Evolutionary conservation across 2,329 filamentous ascomycete species (phyloP), one percentile per base, ranked within the genome.

Genomic region (Arthrobotrys megalospora): DNA sequence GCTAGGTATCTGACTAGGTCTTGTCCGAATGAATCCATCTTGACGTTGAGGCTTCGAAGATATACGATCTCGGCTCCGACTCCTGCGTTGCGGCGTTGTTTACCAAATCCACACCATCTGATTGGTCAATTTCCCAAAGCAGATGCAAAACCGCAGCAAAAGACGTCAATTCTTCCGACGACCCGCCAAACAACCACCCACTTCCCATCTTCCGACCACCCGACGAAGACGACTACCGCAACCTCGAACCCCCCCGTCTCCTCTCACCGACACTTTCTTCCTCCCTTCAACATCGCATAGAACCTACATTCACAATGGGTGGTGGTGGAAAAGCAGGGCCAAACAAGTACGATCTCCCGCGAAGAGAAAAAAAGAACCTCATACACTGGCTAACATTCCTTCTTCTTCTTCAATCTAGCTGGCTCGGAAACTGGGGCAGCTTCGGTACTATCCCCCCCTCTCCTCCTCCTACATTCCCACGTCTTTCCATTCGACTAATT

Each of bases 101-200:
- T 65, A 45, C 12, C 60, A 41, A 60, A 43, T 60, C 55, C 55
- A 6, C 19, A 14, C 16, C 34, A 24, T 71, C 60, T 78, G 62
- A 78, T 78, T 78, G 75, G 75, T 34, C 50, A 65, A 36, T 43
- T 12, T 41, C 12, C 24, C 28, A 45, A 66, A 43, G 11, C 32
- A 24, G 8, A 12, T 1, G 16, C 1, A 36, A 48, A 68, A 41
- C 45, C 21, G 62, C 70, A 19, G 38, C 34, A 19, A 34, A 21
- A 12, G 55, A 76, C 75, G 67, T 78, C 75, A 78, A 68, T 71
- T 78, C 75, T 72, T 72, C 75, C 67, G 67, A 78, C 24, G 19
- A 38, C 32, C 50, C 34, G 16, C 34, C 10, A 55, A 21, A 58
- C 16, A 28, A 43, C 48, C 21, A 2, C 38, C 19, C 6, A 45